These are phyloP conservation scores for Cytospora chrysosperma DNA, from an alignment of 2,329 filamentous ascomycete genomes.

Conservation along the genomic window DNA sequence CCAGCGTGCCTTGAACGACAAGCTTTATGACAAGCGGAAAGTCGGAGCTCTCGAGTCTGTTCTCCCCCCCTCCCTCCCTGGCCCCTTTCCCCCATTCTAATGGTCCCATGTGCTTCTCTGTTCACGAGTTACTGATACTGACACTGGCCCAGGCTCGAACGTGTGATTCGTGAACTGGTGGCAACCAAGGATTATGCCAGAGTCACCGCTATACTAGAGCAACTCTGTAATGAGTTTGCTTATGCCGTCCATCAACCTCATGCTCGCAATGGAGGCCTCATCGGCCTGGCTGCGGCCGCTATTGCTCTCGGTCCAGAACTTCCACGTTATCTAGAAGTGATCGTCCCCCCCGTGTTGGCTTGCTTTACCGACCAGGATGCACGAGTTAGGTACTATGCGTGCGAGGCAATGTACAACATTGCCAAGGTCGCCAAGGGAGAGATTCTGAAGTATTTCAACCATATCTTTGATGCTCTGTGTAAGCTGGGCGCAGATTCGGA, in stretches of 20 bases:
- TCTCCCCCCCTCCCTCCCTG: constrained; percentile 5
- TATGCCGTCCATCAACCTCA: constrained; percentile 97
- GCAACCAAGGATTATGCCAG: constrained; percentile 72
- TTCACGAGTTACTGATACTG: constrained; percentile 7
- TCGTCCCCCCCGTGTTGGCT: constrained; percentile 92
- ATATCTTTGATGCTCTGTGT: constrained; percentile 95
- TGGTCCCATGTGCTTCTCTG: not conserved
- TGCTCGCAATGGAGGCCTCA: constrained; percentile 92
- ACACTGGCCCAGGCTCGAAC: constrained; percentile 68
- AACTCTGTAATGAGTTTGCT: constrained; percentile 96
- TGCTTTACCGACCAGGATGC: constrained; percentile 99
- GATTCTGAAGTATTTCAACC: constrained; percentile 95
- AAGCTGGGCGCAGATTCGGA: constrained; percentile 98
- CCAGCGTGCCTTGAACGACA: constrained; percentile 91
- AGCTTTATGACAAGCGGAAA: constrained; percentile 98
- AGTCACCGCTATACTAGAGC: constrained; percentile 86
- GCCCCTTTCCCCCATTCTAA: not conserved
- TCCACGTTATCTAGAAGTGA: constrained; percentile 85
- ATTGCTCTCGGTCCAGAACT: constrained; percentile 92
- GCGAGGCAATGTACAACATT: constrained; percentile 99
- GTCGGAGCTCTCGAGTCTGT: constrained; percentile 91
- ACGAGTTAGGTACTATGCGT: constrained; percentile 94
- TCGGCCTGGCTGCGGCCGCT: constrained; percentile 90
- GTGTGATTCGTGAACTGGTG: constrained; percentile 81
- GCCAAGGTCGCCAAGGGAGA: constrained; percentile 98